phyloP scores from a whole-genome alignment of 352 stramenopile genomes.

The Thraustochytrium sp. region DNA sequence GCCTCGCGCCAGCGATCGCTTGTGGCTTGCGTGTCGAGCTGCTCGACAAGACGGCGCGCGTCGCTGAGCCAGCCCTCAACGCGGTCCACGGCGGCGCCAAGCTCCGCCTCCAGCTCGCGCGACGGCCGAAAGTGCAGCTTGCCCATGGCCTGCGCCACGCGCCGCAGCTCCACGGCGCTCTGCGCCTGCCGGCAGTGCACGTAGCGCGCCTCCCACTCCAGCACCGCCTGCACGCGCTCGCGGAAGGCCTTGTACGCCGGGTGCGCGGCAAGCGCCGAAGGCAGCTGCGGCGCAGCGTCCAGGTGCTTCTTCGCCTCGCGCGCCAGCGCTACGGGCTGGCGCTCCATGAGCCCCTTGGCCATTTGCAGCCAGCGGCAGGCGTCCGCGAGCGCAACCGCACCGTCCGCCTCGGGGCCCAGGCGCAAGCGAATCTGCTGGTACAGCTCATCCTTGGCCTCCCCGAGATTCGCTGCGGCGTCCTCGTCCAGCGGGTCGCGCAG shows the following conservation, averaged over 20 bases:
- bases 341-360: background rate
- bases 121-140: background rate
- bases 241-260: background rate
- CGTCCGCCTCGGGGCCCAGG: background rate
- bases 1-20: background rate
- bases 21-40: background rate
- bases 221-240: background rate
- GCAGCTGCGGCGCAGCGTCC: background rate
- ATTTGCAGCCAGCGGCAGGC: background rate
- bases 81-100: background rate
- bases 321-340: background rate
- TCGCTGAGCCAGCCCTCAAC: background rate
- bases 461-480: background rate
- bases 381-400: background rate
- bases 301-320: conserved; percentile 5
- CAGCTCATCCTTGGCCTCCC: background rate
- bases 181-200: background rate
- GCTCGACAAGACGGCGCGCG: background rate
- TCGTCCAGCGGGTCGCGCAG: background rate
- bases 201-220: background rate
- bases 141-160: background rate
- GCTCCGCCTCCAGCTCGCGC: background rate
- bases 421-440: background rate
- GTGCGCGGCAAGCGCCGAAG: background rate
- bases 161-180: background rate